A percentile compares a stretch with the other conserved stretches of the same genome.
These are phyloP conservation scores for Corinectria fuckeliana DNA, from an alignment of 2,329 filamentous ascomycete species.

Conservation along the genomic window DNA sequence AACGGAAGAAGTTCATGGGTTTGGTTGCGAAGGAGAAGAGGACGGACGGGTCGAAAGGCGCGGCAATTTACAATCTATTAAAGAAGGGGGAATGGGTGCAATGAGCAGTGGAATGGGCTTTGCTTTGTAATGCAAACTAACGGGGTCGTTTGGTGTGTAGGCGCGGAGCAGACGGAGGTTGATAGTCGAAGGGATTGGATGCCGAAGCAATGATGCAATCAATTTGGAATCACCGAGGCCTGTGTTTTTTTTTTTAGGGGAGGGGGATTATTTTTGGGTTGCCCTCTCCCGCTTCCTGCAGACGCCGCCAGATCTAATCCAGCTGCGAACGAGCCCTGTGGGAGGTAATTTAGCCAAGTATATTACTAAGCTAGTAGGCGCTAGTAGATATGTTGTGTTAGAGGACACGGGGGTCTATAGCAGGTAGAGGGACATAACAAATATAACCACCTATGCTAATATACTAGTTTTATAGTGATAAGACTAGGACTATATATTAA, in stretches of 20 bases:
- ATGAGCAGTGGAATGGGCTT: not conserved
- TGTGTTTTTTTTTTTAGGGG: not conserved
- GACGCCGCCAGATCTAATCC: too few species aligned
- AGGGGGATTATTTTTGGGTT: too few species aligned
- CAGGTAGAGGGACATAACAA: too few species aligned
- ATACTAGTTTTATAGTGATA: too few species aligned
- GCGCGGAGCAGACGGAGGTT: not conserved
- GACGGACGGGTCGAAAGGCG: slow-evolving; percentile 13
- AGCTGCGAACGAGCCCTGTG: too few species aligned
- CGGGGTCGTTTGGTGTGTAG: not conserved
- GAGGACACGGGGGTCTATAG: too few species aligned
- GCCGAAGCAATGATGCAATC: slow-evolving; percentile 36
- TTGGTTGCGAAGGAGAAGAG: not conserved
- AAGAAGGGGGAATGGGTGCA: not conserved
- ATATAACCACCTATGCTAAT: too few species aligned
- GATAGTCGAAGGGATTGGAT: slow-evolving; percentile 15
- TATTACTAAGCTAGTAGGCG: too few species aligned
- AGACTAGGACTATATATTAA: too few species aligned
- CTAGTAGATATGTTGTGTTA: too few species aligned
- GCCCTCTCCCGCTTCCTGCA: too few species aligned
- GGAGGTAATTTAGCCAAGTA: too few species aligned
- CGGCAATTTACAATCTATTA: slow-evolving; percentile 29
- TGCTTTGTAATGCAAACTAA: not conserved
- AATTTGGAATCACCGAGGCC: slow-evolving; percentile 6
- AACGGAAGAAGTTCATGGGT: slow-evolving; percentile 70